Evolutionary conservation across 2,329 filamentous ascomycete species (phyloP).

Genomic region (Colletotrichum trifolii): DNA sequence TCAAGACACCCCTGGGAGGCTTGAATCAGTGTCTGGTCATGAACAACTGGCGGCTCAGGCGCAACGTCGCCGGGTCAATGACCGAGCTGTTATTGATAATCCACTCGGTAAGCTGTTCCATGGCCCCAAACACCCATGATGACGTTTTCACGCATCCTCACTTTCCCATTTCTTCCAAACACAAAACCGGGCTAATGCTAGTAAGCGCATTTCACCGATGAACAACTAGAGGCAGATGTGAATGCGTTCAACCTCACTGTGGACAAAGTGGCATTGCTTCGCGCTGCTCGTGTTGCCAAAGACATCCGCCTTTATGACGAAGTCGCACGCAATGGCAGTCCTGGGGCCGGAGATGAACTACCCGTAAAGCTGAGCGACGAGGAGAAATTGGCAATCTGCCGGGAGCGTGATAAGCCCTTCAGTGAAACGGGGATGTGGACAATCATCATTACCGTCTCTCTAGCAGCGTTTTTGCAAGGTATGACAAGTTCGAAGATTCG

Average conservation of each 20-base stretch:
- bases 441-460: constrained; percentile 55
- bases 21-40: constrained; percentile 34
- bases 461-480: constrained; percentile 56
- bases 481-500: too few species aligned
- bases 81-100: constrained; percentile 51
- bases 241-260: constrained; percentile 48
- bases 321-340: constrained; percentile 45
- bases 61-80: constrained; percentile 44
- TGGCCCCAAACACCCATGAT: too few species aligned
- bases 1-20: constrained; percentile 17
- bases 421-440: constrained; percentile 52
- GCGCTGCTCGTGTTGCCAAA: constrained; percentile 54
- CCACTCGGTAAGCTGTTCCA: constrained; percentile 42
- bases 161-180: background rate
- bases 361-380: constrained; percentile 46
- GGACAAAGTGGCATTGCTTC: constrained; percentile 44
- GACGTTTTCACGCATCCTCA: too few species aligned
- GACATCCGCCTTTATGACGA: constrained; percentile 52
- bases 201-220: constrained; percentile 51
- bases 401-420: constrained; percentile 52
- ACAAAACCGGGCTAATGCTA: background rate
- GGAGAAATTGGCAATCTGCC: constrained; percentile 51
- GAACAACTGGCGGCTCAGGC: constrained; percentile 40
- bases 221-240: constrained; percentile 51
- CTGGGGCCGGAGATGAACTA: constrained; percentile 39